A percentile compares a stretch with the other conserved stretches of the same genome.
Conservation (phyloP, 495 filamentous ascomycete species). For the Beverwykella pulmonaria region DNA sequence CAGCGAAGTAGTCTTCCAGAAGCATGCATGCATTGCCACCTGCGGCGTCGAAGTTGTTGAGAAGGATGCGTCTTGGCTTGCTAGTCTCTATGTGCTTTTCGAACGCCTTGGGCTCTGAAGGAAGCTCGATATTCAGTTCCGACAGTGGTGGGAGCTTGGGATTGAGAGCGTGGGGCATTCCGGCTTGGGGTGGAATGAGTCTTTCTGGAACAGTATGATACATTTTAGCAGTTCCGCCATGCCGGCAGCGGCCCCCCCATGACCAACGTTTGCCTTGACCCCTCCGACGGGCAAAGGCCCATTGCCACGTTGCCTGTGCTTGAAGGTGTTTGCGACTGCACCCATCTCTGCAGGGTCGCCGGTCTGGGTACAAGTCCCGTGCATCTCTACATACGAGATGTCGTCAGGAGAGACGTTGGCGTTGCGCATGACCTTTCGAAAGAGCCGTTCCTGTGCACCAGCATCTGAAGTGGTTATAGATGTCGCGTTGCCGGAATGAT, state of each 20-base stretch:
- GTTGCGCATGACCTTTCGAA: slow-evolving; percentile 33
- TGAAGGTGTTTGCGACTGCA: slow-evolving; percentile 36
- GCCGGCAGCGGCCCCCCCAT: slow-evolving; percentile 45
- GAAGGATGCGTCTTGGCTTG: slow-evolving; percentile 8
- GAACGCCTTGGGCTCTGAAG: not conserved
- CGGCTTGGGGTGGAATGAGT: slow-evolving; percentile 24
- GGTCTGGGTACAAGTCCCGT: slow-evolving; percentile 47
- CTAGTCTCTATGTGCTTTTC: not conserved
- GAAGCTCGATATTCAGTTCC: slow-evolving; percentile 12
- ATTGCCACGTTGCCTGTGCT: slow-evolving; percentile 43
- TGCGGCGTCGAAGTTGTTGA: slow-evolving; percentile 44
- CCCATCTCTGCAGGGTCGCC: slow-evolving; percentile 44
- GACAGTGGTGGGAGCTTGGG: not conserved
- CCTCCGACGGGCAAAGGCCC: slow-evolving; percentile 40
- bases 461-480: slow-evolving; percentile 47
- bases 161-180: slow-evolving; percentile 21
- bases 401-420: slow-evolving; percentile 31
- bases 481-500: slow-evolving; percentile 44
- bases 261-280: slow-evolving; percentile 45
- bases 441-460: slow-evolving; percentile 37
- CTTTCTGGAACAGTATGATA: slow-evolving; percentile 40
- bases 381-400: slow-evolving; percentile 46
- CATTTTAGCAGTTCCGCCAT: slow-evolving; percentile 45
- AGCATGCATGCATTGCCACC: slow-evolving; percentile 42
- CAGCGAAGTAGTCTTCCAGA: slow-evolving; percentile 50